Evolutionary conservation across 2,329 filamentous ascomycete species (phyloP).

Genomic region (Fusarium caatingaense): DNA sequence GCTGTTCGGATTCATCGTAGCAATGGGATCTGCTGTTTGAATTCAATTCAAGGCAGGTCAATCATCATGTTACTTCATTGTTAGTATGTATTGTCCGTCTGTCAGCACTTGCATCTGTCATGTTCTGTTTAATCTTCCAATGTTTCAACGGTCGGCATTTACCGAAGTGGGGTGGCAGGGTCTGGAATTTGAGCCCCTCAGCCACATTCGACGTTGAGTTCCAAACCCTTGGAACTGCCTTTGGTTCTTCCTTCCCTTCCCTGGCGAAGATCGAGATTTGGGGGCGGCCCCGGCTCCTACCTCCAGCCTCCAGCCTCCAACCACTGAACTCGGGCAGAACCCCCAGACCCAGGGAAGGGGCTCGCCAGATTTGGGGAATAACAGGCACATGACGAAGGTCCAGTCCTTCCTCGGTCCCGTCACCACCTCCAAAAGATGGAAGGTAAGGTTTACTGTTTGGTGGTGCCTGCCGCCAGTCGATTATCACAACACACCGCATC

Average conservation of each 20-base stretch:
- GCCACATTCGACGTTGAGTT: constrained; percentile 31
- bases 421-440: not conserved
- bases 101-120: not conserved
- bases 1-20: not conserved
- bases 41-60: not conserved
- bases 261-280: constrained; percentile 36
- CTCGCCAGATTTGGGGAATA: constrained; percentile 15
- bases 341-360: not conserved
- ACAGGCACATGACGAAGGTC: constrained; percentile 22
- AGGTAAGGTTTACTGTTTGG: not conserved
- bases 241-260: constrained; percentile 27
- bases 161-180: constrained; percentile 26
- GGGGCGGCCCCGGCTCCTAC: not conserved
- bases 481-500: not conserved
- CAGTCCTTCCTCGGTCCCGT: not conserved
- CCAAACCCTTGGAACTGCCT: constrained; percentile 33
- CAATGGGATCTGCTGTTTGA: not conserved
- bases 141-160: constrained; percentile 38
- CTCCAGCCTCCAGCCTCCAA: not conserved
- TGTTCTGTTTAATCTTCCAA: not conserved
- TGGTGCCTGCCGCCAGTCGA: not conserved
- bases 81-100: not conserved
- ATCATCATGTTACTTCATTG: not conserved
- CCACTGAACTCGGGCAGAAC: not conserved
- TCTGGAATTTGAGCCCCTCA: constrained; percentile 38